phyloP scores from a whole-genome alignment of 2,329 filamentous ascomycete species.

The Phoma sp. region DNA sequence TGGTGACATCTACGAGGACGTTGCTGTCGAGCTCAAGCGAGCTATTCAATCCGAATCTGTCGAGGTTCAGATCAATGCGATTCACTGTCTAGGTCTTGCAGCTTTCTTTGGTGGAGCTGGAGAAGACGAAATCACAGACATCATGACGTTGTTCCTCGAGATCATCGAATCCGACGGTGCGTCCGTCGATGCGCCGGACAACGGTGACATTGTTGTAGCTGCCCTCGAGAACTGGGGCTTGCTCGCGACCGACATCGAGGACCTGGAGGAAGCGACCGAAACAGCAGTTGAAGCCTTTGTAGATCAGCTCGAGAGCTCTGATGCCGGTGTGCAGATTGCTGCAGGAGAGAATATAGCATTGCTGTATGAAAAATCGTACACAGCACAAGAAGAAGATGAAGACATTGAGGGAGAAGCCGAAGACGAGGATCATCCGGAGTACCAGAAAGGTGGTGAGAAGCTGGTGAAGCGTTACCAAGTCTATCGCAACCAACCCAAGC shows the following conservation, averaged over 20 bases:
- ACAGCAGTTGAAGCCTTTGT: slow-evolving; percentile 79
- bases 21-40: slow-evolving; percentile 64
- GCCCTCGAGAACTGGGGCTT: slow-evolving; percentile 82
- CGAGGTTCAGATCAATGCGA: slow-evolving; percentile 70
- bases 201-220: slow-evolving; percentile 72
- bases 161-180: slow-evolving; percentile 82
- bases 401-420: slow-evolving; percentile 56
- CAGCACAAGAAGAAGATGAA: slow-evolving; percentile 64
- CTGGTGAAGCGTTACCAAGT: slow-evolving; percentile 70
- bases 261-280: slow-evolving; percentile 74
- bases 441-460: slow-evolving; percentile 30
- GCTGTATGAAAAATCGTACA: slow-evolving; percentile 76
- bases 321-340: slow-evolving; percentile 75
- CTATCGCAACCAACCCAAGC: slow-evolving; percentile 68
- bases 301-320: slow-evolving; percentile 80
- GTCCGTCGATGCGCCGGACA: slow-evolving; percentile 73
- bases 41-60: slow-evolving; percentile 70
- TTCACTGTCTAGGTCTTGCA: slow-evolving; percentile 75
- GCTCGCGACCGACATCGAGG: slow-evolving; percentile 77
- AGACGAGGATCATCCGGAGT: slow-evolving; percentile 54
- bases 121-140: slow-evolving; percentile 70
- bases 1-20: slow-evolving; percentile 69
- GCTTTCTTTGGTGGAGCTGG: slow-evolving; percentile 78
- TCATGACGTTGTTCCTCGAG: slow-evolving; percentile 77
- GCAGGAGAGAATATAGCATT: slow-evolving; percentile 83